phyloP scores from a whole-genome alignment of 306 rosid genomes.

The Prunus kanzakura region DNA sequence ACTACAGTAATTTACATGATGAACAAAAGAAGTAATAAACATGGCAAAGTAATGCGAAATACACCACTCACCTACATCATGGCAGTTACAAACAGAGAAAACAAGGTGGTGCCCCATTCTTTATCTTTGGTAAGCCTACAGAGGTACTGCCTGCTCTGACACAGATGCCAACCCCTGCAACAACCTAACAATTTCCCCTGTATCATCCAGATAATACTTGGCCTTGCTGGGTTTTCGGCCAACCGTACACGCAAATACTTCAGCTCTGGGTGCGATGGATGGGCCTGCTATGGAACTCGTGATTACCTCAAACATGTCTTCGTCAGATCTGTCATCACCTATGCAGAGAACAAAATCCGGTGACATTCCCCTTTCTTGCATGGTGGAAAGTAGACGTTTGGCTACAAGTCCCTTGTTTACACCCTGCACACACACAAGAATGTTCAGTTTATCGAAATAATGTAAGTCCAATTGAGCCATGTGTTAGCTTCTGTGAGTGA shows the following conservation, averaged over 20 bases:
- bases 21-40: slow-evolving; percentile 17
- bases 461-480: not conserved
- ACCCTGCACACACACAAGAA: slow-evolving; percentile 36
- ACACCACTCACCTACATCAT: slow-evolving; percentile 24
- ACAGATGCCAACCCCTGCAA: slow-evolving; percentile 72
- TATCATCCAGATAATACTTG: slow-evolving; percentile 67
- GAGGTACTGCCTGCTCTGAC: slow-evolving; percentile 38
- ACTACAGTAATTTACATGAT: slow-evolving; percentile 43
- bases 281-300: slow-evolving; percentile 46
- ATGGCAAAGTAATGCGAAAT: not conserved
- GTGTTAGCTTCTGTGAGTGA: not conserved
- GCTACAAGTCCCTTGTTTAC: slow-evolving; percentile 73
- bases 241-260: slow-evolving; percentile 67
- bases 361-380: slow-evolving; percentile 47
- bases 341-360: slow-evolving; percentile 70
- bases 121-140: slow-evolving; percentile 18
- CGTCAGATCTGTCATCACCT: slow-evolving; percentile 76
- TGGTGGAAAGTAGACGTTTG: slow-evolving; percentile 50
- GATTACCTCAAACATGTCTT: slow-evolving; percentile 80
- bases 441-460: not conserved
- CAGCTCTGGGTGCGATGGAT: slow-evolving; percentile 48
- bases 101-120: slow-evolving; percentile 3
- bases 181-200: slow-evolving; percentile 62
- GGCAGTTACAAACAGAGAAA: slow-evolving; percentile 21
- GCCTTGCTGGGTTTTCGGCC: slow-evolving; percentile 69